Evolutionary conservation across 305 asterid genomes (phyloP).

Genomic region (Plantago coronopus): DNA sequence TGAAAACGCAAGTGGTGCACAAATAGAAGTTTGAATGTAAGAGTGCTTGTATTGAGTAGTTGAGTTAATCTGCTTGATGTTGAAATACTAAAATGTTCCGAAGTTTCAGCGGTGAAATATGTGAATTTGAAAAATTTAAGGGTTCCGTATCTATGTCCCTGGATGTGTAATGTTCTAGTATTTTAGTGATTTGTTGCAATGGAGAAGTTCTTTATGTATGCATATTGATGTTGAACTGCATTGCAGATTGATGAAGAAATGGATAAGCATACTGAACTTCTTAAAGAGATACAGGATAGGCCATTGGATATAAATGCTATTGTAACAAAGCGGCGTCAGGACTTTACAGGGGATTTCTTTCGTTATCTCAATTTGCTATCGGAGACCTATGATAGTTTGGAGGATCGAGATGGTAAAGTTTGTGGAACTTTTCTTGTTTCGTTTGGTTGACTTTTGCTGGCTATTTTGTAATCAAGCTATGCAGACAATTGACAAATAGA

Average conservation of each 20-base stretch:
- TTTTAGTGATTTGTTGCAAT: background rate
- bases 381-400: constrained; percentile 65
- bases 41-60: too few species aligned
- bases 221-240: background rate
- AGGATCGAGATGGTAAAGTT: constrained; percentile 77
- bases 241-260: constrained; percentile 94
- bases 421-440: constrained; percentile 7
- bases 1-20: too few species aligned
- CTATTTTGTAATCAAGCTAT: constrained; percentile 6
- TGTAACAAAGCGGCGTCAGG: constrained; percentile 75
- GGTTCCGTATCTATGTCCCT: too few species aligned
- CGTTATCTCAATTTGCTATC: constrained; percentile 70
- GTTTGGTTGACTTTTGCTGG: constrained; percentile 5
- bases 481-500: background rate
- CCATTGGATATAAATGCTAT: constrained; percentile 78
- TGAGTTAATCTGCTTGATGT: too few species aligned
- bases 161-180: too few species aligned
- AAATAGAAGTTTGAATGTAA: too few species aligned
- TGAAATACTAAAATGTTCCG: too few species aligned
- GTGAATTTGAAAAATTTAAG: too few species aligned
- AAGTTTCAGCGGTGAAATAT: too few species aligned
- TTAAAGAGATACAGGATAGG: constrained; percentile 68
- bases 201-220: background rate
- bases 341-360: constrained; percentile 79
- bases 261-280: constrained; percentile 65